Evolutionary conservation across 2,329 filamentous ascomycete species (phyloP).

Genomic region (Fusarium subglutinans): DNA sequence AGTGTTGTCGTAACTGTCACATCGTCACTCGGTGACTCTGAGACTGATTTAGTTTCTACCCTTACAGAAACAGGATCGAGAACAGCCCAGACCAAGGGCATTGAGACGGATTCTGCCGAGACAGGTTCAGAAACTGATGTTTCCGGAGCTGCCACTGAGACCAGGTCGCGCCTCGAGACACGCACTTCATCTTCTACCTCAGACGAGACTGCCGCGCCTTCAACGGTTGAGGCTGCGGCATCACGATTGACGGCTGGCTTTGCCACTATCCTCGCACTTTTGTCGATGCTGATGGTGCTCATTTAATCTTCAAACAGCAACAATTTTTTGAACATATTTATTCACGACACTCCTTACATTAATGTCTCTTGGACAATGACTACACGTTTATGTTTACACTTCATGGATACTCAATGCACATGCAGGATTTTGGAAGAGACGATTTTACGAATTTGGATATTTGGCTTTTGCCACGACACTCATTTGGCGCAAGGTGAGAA

Average conservation of each 20-base stretch:
- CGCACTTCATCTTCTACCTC: constrained; percentile 27
- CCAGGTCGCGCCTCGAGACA: constrained; percentile 30
- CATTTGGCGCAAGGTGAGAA: constrained; percentile 38
- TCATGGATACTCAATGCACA: constrained; percentile 34
- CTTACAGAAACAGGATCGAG: constrained; percentile 19
- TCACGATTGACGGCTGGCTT: constrained; percentile 30
- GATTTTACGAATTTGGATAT: constrained; percentile 11
- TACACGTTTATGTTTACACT: constrained; percentile 27
- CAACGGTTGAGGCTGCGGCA: constrained; percentile 31
- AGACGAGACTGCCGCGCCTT: constrained; percentile 19
- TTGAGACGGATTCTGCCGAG: background rate
- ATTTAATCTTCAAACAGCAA: constrained; percentile 31
- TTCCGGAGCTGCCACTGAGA: constrained; percentile 3
- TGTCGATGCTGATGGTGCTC: constrained; percentile 34
- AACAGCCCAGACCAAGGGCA: constrained; percentile 7
- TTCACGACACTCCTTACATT: constrained; percentile 42
- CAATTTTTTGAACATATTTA: background rate
- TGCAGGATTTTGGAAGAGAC: background rate
- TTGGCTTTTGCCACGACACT: constrained; percentile 34
- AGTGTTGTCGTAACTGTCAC: background rate
- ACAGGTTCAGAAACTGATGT: background rate
- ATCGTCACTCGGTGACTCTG: background rate
- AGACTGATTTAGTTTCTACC: constrained; percentile 24
- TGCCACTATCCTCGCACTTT: constrained; percentile 28
- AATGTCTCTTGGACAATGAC: constrained; percentile 32